Conservation (phyloP, 1,284 basidiomycete genomes). For the Coriolopsis trogii region DNA sequence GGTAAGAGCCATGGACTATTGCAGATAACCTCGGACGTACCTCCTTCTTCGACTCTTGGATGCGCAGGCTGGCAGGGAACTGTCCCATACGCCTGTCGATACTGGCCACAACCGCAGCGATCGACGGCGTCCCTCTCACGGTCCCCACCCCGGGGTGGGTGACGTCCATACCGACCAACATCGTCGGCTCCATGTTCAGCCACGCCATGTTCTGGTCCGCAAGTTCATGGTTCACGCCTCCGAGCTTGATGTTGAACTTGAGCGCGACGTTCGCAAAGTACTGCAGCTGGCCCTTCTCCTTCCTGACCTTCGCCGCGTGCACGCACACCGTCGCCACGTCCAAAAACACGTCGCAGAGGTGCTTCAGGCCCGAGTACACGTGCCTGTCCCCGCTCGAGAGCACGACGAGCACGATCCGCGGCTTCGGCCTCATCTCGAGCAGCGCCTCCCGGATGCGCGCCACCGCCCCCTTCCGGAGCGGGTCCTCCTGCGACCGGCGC, state of each 20-base stretch:
- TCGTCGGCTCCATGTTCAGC: conserved; percentile 62
- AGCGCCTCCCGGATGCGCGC: conserved; percentile 35
- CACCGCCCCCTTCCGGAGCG: conserved; percentile 50
- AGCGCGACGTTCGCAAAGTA: conserved; percentile 80
- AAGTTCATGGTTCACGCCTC: conserved; percentile 73
- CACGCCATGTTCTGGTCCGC: conserved; percentile 51
- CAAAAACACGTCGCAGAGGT: conserved; percentile 64
- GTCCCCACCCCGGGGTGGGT: conserved; percentile 77
- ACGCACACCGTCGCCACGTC: conserved; percentile 74
- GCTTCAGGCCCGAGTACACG: conserved; percentile 72
- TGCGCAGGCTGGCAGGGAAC: conserved; percentile 71
- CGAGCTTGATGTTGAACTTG: conserved; percentile 82
- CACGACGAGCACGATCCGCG: conserved; percentile 47
- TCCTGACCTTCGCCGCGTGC: conserved; percentile 62
- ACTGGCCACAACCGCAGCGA: conserved; percentile 81
- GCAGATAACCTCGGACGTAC: conserved; percentile 37
- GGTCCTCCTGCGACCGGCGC: conserved; percentile 46
- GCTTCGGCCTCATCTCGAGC: conserved; percentile 34
- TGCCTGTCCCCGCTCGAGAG: conserved; percentile 69
- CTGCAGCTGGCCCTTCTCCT: conserved; percentile 63
- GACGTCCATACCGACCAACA: conserved; percentile 84
- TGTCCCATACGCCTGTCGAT: conserved; percentile 64
- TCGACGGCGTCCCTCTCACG: conserved; percentile 68
- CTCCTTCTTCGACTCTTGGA: conserved; percentile 77
- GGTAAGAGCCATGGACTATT: background rate